Conservation (phyloP, 202 grass and related monocot species). For the Setaria italica region DNA sequence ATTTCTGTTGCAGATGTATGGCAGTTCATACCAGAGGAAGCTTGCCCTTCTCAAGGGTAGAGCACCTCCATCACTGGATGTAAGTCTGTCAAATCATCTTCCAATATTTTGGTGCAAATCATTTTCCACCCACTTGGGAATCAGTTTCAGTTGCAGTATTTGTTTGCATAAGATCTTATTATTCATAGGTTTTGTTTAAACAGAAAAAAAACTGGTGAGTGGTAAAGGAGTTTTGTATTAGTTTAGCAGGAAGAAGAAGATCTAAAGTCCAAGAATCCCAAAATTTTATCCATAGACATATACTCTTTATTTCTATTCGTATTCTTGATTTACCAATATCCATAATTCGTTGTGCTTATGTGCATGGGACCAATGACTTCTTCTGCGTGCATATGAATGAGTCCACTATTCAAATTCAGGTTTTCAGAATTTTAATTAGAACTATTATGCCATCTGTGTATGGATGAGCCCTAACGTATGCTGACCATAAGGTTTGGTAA, state of each 20-base stretch:
- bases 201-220: neutral
- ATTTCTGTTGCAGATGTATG: conserved; percentile 80
- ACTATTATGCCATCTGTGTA: conserved; percentile 7
- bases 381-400: neutral
- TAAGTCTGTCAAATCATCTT: conserved; percentile 53
- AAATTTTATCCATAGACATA: neutral
- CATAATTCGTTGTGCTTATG: conserved; percentile 1
- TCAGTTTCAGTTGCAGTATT: neutral
- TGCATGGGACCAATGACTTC: neutral
- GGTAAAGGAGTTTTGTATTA: neutral
- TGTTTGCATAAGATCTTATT: neutral
- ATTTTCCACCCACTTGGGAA: neutral
- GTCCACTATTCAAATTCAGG: neutral
- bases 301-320: neutral
- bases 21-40: conserved; percentile 97
- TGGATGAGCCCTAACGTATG: neutral
- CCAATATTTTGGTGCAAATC: neutral
- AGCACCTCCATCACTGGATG: conserved; percentile 58
- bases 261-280: neutral
- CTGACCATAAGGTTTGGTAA: neutral
- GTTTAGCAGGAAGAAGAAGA: neutral
- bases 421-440: conserved; percentile 26
- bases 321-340: neutral
- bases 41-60: conserved; percentile 80
- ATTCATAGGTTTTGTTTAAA: neutral